Conservation (phyloP, 345 rosid species). For the Draba incana region DNA sequence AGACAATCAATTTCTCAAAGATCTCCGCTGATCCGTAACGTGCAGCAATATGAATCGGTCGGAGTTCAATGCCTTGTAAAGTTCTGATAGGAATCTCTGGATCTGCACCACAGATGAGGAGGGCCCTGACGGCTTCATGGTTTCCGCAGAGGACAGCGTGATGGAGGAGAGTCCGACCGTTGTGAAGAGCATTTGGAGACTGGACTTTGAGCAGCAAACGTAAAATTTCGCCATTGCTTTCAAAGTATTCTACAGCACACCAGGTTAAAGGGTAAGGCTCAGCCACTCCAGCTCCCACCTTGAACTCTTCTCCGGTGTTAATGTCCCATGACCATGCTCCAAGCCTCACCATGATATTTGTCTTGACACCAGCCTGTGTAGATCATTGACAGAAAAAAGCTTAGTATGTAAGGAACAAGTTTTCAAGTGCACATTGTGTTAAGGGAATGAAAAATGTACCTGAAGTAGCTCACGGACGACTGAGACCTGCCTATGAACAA, state of each 20-base stretch:
- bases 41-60: constrained; percentile 84
- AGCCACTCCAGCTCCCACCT: constrained; percentile 96
- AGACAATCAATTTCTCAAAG: constrained; percentile 58
- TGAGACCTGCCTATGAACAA: constrained; percentile 78
- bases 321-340: constrained; percentile 99
- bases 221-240: constrained; percentile 72
- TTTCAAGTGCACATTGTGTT: neutral
- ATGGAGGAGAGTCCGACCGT: constrained; percentile 88
- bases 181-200: constrained; percentile 54
- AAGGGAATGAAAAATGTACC: constrained; percentile 43
- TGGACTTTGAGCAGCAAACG: constrained; percentile 61
- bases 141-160: constrained; percentile 89
- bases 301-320: constrained; percentile 81
- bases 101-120: constrained; percentile 63
- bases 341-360: constrained; percentile 62
- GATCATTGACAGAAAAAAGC: constrained; percentile 10
- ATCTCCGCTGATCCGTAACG: constrained; percentile 59
- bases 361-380: constrained; percentile 67
- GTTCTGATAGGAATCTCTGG: constrained; percentile 62
- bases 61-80: constrained; percentile 52
- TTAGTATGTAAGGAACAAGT: constrained; percentile 10
- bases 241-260: constrained; percentile 96
- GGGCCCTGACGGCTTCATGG: constrained; percentile 70
- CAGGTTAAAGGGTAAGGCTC: constrained; percentile 87
- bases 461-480: constrained; percentile 67